Percentiles rank a stretch among this genome's conserved stretches.
Conservation (phyloP, 331 rosid species). For the Acacia concinna region DNA sequence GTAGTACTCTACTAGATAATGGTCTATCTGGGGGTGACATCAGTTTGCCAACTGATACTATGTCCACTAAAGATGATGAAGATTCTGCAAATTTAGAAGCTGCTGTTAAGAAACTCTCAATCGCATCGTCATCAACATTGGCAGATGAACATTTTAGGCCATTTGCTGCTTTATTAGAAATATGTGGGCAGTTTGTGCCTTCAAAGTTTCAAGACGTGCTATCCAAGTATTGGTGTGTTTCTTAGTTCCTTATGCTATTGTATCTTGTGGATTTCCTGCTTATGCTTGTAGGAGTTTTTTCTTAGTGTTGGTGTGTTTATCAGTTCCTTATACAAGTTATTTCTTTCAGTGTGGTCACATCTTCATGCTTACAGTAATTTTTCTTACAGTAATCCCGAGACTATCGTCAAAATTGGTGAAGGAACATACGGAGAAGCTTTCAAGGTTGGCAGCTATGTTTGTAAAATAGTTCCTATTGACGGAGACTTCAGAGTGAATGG, state of each 20-base stretch:
- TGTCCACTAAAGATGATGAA: conserved; percentile 32
- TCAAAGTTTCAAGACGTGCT: conserved; percentile 53
- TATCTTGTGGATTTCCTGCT: conserved; percentile 22
- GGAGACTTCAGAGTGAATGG: conserved; percentile 85
- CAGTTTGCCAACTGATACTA: conserved; percentile 22
- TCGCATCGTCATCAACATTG: conserved; percentile 56
- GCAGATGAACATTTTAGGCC: conserved; percentile 50
- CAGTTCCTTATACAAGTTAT: conserved; percentile 18
- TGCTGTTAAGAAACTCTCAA: conserved; percentile 70
- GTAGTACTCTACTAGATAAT: background rate
- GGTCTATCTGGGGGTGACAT: conserved; percentile 30
- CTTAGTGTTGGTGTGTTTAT: conserved; percentile 56
- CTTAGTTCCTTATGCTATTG: conserved; percentile 25
- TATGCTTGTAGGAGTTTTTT: conserved; percentile 31
- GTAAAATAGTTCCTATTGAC: conserved; percentile 91
- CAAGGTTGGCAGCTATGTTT: conserved; percentile 71
- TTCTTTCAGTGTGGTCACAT: conserved; percentile 19
- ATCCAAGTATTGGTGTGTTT: conserved; percentile 61
- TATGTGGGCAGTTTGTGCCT: conserved; percentile 83
- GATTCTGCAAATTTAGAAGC: conserved; percentile 51
- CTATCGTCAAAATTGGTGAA: conserved; percentile 78
- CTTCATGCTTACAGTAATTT: conserved; percentile 29
- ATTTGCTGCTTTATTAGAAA: conserved; percentile 61
- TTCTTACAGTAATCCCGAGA: conserved; percentile 54
- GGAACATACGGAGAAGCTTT: conserved; percentile 97